Base-by-base conservation (phyloP, 1,284 basidiomycete species). In the Gymnopus androsaceus region DNA sequence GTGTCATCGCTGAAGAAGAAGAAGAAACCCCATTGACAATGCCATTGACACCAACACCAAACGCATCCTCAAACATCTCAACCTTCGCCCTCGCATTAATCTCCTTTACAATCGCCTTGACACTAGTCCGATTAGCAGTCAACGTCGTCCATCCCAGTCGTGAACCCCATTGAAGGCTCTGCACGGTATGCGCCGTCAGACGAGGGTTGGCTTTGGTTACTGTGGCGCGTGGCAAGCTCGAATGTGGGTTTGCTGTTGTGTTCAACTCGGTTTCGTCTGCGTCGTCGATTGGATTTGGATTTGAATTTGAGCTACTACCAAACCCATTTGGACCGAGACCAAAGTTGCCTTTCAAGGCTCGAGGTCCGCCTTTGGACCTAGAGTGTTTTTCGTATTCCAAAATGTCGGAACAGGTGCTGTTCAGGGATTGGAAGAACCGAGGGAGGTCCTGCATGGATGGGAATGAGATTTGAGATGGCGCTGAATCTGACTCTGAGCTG, bases 121-220 rank as follows among this genome's bases (percentile, higher is more conserved):
- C 83, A 60, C 90, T 90, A 31, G 86, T 80, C 62, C 83, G 81
- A 61, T 93, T 93, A 17, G 90, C 89, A 4, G 88, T 91, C 46
- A 94, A 73, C 19, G 89, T 93, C 55, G 92, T 93, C 87, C 90
- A 88, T 1, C 87, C 85, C 30, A 82, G 74, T 37, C 71, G 72
- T 0, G 87, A 84, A 23, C 90, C 92, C 68, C 81, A 81, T 9
- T 87, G 73, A 72, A 90, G 74, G 60, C 85, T 88, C 53, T 83
- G 77, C 14, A 87, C 81, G 0, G 88, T 91, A 63, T 90, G 88
- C 8, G 77, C 80, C 0, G 87, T 88, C 41, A 88, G 72, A 19
- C 78, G 75, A 3, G 81, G 75, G 62, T 85, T 86, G 31, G 76
- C 75, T 55, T 77, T 81, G 36, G 77, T 82, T 30, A 83, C 79